phyloP scores from a whole-genome alignment of 306 rosid genomes.

The Benincasa hispida region DNA sequence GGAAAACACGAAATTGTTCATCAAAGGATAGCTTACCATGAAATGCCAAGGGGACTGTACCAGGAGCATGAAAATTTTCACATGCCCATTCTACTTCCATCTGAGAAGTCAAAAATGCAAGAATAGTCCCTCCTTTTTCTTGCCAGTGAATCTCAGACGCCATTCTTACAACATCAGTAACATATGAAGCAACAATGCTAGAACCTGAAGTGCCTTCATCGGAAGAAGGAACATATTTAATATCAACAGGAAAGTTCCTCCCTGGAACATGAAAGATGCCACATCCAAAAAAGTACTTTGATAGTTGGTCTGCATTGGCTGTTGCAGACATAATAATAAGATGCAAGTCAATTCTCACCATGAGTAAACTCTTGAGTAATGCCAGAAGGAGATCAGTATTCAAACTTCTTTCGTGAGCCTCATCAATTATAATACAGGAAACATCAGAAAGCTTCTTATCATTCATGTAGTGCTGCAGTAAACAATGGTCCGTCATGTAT shows the following conservation, averaged over 20 bases:
- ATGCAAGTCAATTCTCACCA: constrained; percentile 42
- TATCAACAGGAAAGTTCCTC: constrained; percentile 78
- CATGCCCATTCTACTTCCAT: constrained; percentile 96
- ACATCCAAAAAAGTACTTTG: constrained; percentile 60
- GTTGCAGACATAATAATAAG: constrained; percentile 97
- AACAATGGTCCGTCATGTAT: constrained; percentile 85
- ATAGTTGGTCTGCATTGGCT: constrained; percentile 64
- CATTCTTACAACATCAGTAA: constrained; percentile 48
- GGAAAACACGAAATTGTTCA: constrained; percentile 66
- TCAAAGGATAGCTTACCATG: constrained; percentile 81
- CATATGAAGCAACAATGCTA: constrained; percentile 36
- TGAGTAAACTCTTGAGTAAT: constrained; percentile 49
- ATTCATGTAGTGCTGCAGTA: constrained; percentile 79
- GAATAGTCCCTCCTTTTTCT: constrained; percentile 71
- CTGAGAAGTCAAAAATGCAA: constrained; percentile 91
- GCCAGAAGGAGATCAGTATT: constrained; percentile 91
- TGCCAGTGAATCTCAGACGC: constrained; percentile 55
- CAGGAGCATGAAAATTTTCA: constrained; percentile 46
- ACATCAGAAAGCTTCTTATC: constrained; percentile 40
- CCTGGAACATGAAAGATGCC: constrained; percentile 66
- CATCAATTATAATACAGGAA: constrained; percentile 80
- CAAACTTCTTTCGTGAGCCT: constrained; percentile 94
- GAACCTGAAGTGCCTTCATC: constrained; percentile 24
- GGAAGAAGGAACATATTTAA: constrained; percentile 46
- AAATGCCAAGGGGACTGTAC: constrained; percentile 57